These are phyloP conservation scores for Orbilia ellipsospora DNA, from an alignment of 2,329 filamentous ascomycete species.

Conservation along the genomic window DNA sequence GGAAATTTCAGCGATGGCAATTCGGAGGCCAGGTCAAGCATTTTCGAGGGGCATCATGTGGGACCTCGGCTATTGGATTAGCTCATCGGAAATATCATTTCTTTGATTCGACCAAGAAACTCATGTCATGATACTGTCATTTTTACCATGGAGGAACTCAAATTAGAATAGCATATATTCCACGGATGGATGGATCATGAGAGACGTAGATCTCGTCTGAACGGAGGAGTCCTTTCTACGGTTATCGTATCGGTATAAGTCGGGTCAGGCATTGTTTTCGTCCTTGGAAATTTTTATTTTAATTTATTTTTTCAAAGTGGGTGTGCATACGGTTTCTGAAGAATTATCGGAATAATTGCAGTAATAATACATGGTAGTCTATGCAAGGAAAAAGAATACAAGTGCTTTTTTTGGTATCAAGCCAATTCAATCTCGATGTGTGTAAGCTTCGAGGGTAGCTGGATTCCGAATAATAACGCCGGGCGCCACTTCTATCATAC, in stretches of 20 bases:
- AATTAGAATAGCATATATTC: background rate
- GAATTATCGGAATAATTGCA: slow-evolving; percentile 42
- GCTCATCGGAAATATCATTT: slow-evolving; percentile 24
- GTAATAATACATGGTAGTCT: slow-evolving; percentile 55
- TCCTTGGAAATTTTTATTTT: slow-evolving; percentile 2
- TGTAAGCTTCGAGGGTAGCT: slow-evolving; percentile 54
- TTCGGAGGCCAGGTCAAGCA: background rate
- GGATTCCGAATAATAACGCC: slow-evolving; percentile 54
- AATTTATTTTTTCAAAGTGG: too few relatives aligned
- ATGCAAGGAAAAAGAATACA: slow-evolving; percentile 32
- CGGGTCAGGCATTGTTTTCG: slow-evolving; percentile 52
- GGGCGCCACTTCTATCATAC: slow-evolving; percentile 42
- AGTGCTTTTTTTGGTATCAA: slow-evolving; percentile 53
- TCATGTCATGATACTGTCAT: slow-evolving; percentile 48
- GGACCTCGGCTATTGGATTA: slow-evolving; percentile 55
- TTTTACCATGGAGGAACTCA: background rate
- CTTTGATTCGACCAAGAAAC: slow-evolving; percentile 30
- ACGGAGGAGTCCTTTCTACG: slow-evolving; percentile 42
- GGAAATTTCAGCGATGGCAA: background rate
- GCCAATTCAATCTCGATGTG: slow-evolving; percentile 43
- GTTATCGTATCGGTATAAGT: slow-evolving; percentile 53
- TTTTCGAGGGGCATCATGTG: slow-evolving; percentile 49
- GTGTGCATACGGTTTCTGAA: slow-evolving; percentile 14
- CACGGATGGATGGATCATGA: slow-evolving; percentile 51
- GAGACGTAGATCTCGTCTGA: slow-evolving; percentile 49